These are phyloP conservation scores for Diplodia scrobiculata DNA, from an alignment of 2,329 filamentous ascomycete genomes.

Conservation along the genomic window DNA sequence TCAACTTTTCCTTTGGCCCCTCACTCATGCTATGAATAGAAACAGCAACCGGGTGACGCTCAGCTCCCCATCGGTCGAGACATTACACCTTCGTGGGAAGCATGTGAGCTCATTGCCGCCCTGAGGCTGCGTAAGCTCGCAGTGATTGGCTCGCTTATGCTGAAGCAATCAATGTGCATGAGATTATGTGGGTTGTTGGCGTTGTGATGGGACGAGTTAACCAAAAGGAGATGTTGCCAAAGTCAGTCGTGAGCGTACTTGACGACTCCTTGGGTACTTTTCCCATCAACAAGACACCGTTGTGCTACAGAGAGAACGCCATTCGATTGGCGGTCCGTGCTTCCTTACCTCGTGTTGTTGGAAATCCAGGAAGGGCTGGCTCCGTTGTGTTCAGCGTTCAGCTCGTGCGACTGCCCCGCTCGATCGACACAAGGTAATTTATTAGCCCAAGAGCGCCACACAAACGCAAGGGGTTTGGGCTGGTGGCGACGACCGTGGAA, in stretches of 20 bases:
- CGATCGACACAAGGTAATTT: not conserved
- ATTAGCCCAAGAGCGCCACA: not conserved
- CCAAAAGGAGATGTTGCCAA: not conserved
- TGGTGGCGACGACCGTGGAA: not conserved
- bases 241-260: not conserved
- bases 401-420: slow-evolving; percentile 13
- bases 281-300: not conserved
- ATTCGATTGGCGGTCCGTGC: not conserved
- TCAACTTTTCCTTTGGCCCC: not conserved
- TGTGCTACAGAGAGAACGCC: not conserved
- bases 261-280: not conserved
- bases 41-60: not conserved
- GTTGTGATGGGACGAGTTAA: not conserved
- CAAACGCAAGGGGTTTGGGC: slow-evolving; percentile 7
- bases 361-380: not conserved
- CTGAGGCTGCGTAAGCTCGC: not conserved
- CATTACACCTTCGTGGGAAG: not conserved
- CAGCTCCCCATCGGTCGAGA: not conserved
- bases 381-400: not conserved
- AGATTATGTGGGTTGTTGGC: not conserved
- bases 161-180: not conserved
- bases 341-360: not conserved
- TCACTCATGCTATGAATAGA: not conserved
- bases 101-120: not conserved
- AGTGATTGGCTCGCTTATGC: not conserved